These are phyloP conservation scores for Pterocarpus macrocarpus DNA, from an alignment of 306 rosid genomes.

Conservation along the genomic window DNA sequence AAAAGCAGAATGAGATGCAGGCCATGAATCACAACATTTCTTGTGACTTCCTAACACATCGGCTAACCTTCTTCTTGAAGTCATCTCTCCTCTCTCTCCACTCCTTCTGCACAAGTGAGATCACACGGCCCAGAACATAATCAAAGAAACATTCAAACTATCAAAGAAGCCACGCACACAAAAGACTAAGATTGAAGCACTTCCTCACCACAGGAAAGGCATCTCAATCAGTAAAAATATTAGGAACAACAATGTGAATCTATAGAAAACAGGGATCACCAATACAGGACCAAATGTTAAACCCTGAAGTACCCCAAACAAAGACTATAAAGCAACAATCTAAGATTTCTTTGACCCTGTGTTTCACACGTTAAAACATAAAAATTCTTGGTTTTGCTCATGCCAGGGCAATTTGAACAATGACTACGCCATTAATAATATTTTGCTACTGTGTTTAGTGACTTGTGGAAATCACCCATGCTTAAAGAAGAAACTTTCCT, in stretches of 20 bases:
- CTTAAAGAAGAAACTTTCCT: constrained; percentile 20
- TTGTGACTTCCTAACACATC: constrained; percentile 95
- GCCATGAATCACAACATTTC: constrained; percentile 69
- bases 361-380: constrained; percentile 6
- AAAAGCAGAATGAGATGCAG: constrained; percentile 38
- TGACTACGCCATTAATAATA: not conserved
- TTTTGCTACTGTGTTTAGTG: constrained; percentile 23
- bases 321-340: not conserved
- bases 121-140: constrained; percentile 16
- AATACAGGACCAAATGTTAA: not conserved
- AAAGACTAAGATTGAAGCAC: not conserved
- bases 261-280: not conserved
- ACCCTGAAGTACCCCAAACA: not conserved
- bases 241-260: not conserved
- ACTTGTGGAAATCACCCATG: not conserved
- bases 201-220: not conserved
- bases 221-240: constrained; percentile 1
- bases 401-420: not conserved
- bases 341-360: not conserved
- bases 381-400: not conserved
- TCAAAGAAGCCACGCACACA: not conserved
- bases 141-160: constrained; percentile 16
- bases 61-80: constrained; percentile 93
- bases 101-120: constrained; percentile 75
- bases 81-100: constrained; percentile 98